These are phyloP conservation scores for Fusarium siculi DNA, from an alignment of 2,329 filamentous ascomycete species.

Conservation along the genomic window DNA sequence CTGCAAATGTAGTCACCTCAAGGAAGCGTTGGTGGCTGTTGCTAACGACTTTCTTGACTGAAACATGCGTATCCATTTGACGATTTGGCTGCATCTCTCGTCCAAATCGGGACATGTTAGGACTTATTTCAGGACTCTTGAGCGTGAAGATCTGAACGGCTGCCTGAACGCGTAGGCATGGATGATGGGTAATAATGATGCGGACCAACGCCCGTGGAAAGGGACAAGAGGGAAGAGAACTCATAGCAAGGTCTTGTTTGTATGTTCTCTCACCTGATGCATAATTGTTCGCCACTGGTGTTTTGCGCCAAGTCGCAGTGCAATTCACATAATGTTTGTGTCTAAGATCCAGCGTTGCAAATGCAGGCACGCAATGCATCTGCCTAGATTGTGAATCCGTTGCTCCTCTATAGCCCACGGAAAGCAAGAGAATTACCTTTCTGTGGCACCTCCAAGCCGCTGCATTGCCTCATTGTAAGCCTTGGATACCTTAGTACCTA, in stretches of 20 bases:
- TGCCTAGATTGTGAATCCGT: not conserved
- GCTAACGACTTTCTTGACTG: not conserved
- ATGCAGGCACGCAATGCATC: not conserved
- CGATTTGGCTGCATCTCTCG: not conserved
- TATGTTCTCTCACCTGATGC: not conserved
- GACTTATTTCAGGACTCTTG: not conserved
- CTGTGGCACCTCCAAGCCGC: not conserved
- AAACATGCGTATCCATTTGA: not conserved
- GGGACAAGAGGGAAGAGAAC: not conserved
- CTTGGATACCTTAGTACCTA: not conserved
- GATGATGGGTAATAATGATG: not conserved
- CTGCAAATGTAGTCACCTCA: not conserved
- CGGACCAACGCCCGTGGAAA: not conserved
- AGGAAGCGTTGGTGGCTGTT: not conserved
- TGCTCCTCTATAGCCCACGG: not conserved
- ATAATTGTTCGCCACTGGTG: not conserved
- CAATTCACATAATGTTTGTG: not conserved
- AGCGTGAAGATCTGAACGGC: not conserved
- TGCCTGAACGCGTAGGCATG: not conserved
- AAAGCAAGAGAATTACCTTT: not conserved
- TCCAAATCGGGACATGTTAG: not conserved
- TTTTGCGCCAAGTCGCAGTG: not conserved
- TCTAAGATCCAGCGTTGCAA: not conserved
- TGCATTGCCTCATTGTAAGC: slow-evolving; percentile 8
- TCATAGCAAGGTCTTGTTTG: not conserved